These are phyloP conservation scores for Hansenula anomala DNA, from an alignment of 1,139 yeast genomes.

Conservation along the genomic window DNA sequence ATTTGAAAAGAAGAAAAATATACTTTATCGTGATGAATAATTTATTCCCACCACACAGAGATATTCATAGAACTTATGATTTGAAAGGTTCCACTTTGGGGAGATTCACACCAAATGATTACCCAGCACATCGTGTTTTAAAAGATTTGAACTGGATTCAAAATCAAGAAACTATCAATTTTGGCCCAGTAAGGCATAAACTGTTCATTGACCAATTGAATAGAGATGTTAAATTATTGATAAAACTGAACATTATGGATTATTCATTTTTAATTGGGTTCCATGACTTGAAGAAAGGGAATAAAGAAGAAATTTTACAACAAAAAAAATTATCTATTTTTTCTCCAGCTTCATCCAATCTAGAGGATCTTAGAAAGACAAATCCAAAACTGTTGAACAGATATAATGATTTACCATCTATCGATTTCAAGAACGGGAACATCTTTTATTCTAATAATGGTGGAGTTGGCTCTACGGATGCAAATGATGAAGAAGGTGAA, in stretches of 20 bases:
- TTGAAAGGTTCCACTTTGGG: slow-evolving; percentile 94
- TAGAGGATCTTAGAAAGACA: slow-evolving; percentile 40
- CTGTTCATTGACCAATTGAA: slow-evolving; percentile 65
- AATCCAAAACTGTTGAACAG: slow-evolving; percentile 42
- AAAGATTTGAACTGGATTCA: slow-evolving; percentile 91
- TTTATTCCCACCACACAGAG: slow-evolving; percentile 90
- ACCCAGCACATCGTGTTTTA: slow-evolving; percentile 35
- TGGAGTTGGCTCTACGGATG: slow-evolving; percentile 76
- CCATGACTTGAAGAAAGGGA: slow-evolving; percentile 66
- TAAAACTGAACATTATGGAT: slow-evolving; percentile 86
- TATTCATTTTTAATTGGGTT: slow-evolving; percentile 86
- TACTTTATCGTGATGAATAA: slow-evolving; percentile 97
- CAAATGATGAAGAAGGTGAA: slow-evolving; percentile 51
- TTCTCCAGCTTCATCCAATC: slow-evolving; percentile 30
- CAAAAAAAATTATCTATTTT: slow-evolving; percentile 40
- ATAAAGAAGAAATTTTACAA: slow-evolving; percentile 28
- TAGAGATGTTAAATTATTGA: slow-evolving; percentile 68
- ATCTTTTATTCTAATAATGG: slow-evolving; percentile 81
- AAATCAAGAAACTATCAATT: slow-evolving; percentile 50
- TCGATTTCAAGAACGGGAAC: slow-evolving; percentile 45
- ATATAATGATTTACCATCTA: slow-evolving; percentile 33
- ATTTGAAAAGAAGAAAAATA: slow-evolving; percentile 60
- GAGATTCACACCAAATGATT: slow-evolving; percentile 41
- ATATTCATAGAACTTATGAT: slow-evolving; percentile 82
- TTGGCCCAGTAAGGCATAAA: slow-evolving; percentile 67